These are phyloP conservation scores for Aspergillus quadrilineatus DNA, from an alignment of 2,329 filamentous ascomycete species.

Conservation along the genomic window DNA sequence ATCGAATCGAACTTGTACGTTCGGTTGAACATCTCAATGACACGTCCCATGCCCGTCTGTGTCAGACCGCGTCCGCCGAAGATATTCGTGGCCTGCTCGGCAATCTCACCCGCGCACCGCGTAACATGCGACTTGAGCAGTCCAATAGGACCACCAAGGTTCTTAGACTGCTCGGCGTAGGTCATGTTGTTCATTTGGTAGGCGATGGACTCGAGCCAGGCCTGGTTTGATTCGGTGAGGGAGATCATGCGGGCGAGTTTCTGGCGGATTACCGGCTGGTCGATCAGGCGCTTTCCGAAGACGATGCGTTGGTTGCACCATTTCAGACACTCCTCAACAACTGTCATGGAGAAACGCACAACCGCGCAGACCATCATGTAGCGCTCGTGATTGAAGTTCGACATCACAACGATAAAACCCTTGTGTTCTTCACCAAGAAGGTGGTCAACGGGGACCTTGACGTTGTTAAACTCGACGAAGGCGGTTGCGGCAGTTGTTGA, in stretches of 20 bases:
- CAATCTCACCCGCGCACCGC: conserved; percentile 75
- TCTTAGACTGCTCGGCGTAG: conserved; percentile 71
- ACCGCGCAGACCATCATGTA: conserved; percentile 72
- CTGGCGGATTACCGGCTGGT: conserved; percentile 76
- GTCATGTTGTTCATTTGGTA: conserved; percentile 87
- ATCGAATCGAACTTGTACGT: conserved; percentile 81
- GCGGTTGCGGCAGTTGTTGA: conserved; percentile 75
- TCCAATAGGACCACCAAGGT: conserved; percentile 77
- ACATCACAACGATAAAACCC: conserved; percentile 79
- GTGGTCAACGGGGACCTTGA: conserved; percentile 78
- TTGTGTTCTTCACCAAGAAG: conserved; percentile 80
- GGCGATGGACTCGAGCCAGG: conserved; percentile 80
- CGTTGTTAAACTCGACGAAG: conserved; percentile 80
- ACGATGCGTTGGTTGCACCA: conserved; percentile 86
- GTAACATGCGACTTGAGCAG: conserved; percentile 78
- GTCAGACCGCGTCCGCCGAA: conserved; percentile 81
- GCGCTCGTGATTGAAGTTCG: conserved; percentile 86
- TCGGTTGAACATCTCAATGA: conserved; percentile 81
- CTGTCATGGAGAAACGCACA: conserved; percentile 63
- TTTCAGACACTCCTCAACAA: conserved; percentile 81
- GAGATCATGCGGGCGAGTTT: conserved; percentile 91
- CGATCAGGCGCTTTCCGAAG: conserved; percentile 77
- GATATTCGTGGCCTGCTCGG: conserved; percentile 80
- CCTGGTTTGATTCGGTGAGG: conserved; percentile 75
- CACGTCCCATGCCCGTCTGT: conserved; percentile 76